phyloP scores from a whole-genome alignment of 176 grass and related monocot species.

The Olyra latifolia region DNA sequence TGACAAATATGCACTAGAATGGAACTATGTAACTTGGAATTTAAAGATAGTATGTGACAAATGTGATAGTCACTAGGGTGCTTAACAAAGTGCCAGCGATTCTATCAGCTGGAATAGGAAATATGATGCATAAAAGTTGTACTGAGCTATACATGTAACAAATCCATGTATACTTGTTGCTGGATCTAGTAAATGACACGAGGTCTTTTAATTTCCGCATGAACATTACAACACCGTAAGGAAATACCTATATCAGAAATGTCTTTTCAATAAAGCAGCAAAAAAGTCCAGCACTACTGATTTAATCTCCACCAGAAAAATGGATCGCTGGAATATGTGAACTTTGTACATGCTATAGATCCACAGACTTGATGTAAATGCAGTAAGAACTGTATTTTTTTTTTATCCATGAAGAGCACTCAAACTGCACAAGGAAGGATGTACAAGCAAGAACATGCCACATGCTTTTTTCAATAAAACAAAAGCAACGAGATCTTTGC shows the following conservation, averaged over 20 bases:
- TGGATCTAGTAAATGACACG: neutral
- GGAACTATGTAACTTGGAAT: conserved; percentile 8
- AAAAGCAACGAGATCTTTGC: neutral
- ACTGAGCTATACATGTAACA: conserved; percentile 15
- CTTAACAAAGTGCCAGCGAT: neutral
- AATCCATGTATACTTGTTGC: conserved; percentile 14
- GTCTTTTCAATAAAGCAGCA: neutral
- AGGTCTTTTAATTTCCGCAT: neutral
- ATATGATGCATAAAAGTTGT: neutral
- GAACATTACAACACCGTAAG: neutral
- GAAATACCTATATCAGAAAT: conserved; percentile 1
- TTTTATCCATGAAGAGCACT: conserved; percentile 7
- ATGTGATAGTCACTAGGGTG: neutral
- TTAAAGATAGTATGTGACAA: conserved; percentile 4
- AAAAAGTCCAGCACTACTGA: neutral
- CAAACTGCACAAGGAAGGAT: conserved; percentile 2
- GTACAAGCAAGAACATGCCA: conserved; percentile 14
- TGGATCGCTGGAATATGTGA: neutral
- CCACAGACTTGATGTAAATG: conserved; percentile 8
- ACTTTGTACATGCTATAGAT: neutral
- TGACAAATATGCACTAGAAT: conserved; percentile 15
- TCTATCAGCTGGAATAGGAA: neutral
- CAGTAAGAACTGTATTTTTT: conserved; percentile 4
- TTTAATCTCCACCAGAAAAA: neutral
- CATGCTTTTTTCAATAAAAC: neutral